A percentile compares a stretch with the other conserved stretches of the same genome.
Conservation (phyloP, 768 basidiomycete genomes). For the Xerocomellus dryophilus region DNA sequence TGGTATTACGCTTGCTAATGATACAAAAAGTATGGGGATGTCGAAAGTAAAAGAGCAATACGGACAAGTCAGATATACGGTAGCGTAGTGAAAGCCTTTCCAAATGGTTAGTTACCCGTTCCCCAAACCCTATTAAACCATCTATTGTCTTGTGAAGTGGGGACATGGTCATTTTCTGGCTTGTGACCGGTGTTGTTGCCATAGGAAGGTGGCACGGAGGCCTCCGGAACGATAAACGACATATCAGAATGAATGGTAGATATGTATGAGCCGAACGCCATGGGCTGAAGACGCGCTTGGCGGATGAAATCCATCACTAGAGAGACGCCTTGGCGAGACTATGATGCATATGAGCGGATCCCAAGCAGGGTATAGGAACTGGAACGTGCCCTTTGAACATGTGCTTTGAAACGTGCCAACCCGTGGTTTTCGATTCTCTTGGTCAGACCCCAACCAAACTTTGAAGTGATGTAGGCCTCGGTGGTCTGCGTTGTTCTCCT, state of each 20-base stretch:
- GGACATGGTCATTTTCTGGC: constrained; percentile 13
- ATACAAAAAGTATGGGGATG: constrained; percentile 29
- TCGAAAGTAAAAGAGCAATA: constrained; percentile 10
- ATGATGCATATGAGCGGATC: constrained; percentile 2
- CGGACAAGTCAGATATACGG: constrained; percentile 17
- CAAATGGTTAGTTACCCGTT: constrained; percentile 8
- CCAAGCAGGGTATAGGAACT: not conserved
- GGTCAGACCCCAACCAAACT: constrained; percentile 88
- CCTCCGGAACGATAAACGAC: constrained; percentile 27
- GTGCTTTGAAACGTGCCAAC: constrained; percentile 78
- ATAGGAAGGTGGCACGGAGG: constrained; percentile 13
- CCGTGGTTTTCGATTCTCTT: constrained; percentile 86
- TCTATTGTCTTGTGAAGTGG: constrained; percentile 12
- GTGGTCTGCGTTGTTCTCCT: constrained; percentile 84
- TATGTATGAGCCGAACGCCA: constrained; percentile 41
- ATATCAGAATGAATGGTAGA: constrained; percentile 34
- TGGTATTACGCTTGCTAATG: constrained; percentile 32
- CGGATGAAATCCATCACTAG: constrained; percentile 76
- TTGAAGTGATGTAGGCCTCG: constrained; percentile 82
- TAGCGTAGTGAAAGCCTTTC: constrained; percentile 9
- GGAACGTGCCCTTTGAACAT: constrained; percentile 71
- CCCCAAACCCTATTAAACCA: constrained; percentile 32
- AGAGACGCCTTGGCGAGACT: constrained; percentile 88
- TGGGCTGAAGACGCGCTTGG: constrained; percentile 63
- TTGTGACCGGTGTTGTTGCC: constrained; percentile 13